These are phyloP conservation scores for Metschnikowia arizonensis DNA, from an alignment of 805 yeast genomes.

Conservation along the genomic window DNA sequence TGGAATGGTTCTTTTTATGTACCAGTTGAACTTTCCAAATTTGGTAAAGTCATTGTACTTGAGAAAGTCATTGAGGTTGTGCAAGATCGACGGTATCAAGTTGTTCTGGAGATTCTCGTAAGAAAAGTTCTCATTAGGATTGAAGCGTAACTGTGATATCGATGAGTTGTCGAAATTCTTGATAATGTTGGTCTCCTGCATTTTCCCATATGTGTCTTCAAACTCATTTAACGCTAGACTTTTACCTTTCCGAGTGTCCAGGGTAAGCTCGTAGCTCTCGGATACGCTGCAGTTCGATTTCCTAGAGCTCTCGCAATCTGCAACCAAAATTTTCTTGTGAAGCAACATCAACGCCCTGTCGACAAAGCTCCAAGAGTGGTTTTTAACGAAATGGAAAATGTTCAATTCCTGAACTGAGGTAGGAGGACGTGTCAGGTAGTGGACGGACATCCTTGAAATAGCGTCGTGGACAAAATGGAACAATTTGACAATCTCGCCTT, in stretches of 20 bases:
- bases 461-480: slow-evolving; percentile 49
- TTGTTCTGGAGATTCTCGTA: slow-evolving; percentile 51
- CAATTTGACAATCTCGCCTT: slow-evolving; percentile 46
- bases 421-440: slow-evolving; percentile 35
- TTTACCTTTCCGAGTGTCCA: slow-evolving; percentile 20
- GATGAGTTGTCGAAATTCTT: slow-evolving; percentile 35
- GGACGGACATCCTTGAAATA: slow-evolving; percentile 35
- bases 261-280: slow-evolving; percentile 1
- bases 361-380: slow-evolving; percentile 49
- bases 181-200: slow-evolving; percentile 38
- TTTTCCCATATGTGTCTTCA: slow-evolving; percentile 39
- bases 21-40: slow-evolving; percentile 57
- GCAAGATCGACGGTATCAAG: slow-evolving; percentile 53
- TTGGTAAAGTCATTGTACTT: slow-evolving; percentile 49
- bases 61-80: slow-evolving; percentile 52
- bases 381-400: slow-evolving; percentile 44
- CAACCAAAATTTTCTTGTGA: slow-evolving; percentile 40
- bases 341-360: slow-evolving; percentile 49
- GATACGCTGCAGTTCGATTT: not conserved
- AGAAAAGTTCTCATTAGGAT: slow-evolving; percentile 38
- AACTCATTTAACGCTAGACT: slow-evolving; percentile 31
- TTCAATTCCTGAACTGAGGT: slow-evolving; percentile 39
- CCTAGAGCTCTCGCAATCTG: slow-evolving; percentile 19
- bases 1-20: slow-evolving; percentile 56
- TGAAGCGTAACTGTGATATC: slow-evolving; percentile 34